phyloP scores from a whole-genome alignment of 805 yeast genomes.

The Sugiyamaella lignohabitans region DNA sequence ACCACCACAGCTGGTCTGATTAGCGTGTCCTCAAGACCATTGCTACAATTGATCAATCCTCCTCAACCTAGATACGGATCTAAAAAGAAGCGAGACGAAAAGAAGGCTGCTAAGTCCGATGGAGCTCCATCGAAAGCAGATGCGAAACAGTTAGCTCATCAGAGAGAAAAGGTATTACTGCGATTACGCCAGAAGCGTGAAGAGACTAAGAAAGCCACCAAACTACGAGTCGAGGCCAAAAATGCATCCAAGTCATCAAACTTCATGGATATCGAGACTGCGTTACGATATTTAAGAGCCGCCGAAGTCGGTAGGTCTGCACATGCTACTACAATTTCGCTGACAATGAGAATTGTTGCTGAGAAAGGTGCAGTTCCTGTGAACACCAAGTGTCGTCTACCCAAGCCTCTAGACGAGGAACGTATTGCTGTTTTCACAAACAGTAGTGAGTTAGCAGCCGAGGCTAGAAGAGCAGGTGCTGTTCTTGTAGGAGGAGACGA shows the following conservation, averaged over 20 bases:
- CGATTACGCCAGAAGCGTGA: constrained; percentile 20
- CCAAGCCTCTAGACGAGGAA: constrained; percentile 62
- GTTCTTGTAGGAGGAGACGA: constrained; percentile 65
- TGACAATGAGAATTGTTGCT: constrained; percentile 57
- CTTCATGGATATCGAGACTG: constrained; percentile 64
- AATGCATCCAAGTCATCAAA: constrained; percentile 48
- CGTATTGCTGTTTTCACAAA: constrained; percentile 64
- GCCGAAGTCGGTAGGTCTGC: constrained; percentile 82
- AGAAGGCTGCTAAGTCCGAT: constrained; percentile 4
- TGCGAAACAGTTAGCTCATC: constrained; percentile 29
- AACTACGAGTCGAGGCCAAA: constrained; percentile 34
- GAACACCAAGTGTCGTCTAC: constrained; percentile 63
- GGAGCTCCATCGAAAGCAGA: constrained; percentile 24
- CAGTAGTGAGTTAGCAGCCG: constrained; percentile 44
- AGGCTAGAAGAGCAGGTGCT: constrained; percentile 56
- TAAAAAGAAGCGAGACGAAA: constrained; percentile 7
- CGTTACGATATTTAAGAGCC: constrained; percentile 76
- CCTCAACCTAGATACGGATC: constrained; percentile 18
- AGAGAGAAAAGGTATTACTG: constrained; percentile 30
- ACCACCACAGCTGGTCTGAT: no score
- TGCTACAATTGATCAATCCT: constrained; percentile 26
- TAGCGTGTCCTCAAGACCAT: constrained; percentile 13
- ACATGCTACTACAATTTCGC: constrained; percentile 60
- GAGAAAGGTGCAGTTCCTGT: constrained; percentile 75
- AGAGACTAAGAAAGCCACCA: constrained; percentile 25